Evolutionary conservation across 352 stramenopile genomes (phyloP).

Genomic region (Phytopythium ostracodes): DNA sequence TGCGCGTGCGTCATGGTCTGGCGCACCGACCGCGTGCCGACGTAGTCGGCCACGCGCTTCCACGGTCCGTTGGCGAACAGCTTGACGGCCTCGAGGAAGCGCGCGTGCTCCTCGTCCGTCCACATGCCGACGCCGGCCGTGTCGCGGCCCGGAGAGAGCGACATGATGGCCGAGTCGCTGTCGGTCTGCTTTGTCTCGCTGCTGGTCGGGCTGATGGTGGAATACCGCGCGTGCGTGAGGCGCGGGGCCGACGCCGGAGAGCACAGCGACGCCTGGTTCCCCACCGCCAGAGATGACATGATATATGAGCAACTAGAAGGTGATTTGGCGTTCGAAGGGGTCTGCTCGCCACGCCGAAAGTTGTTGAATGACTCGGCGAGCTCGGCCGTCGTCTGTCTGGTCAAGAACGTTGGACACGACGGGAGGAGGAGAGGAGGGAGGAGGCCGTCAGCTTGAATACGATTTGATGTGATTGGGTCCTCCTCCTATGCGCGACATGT

Average conservation of each 20-base stretch:
- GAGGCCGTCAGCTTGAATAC: constrained; percentile 1
- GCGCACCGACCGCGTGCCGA: constrained; percentile 70
- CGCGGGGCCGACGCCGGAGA: background rate
- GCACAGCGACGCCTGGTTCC: background rate
- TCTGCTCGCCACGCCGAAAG: constrained; percentile 1
- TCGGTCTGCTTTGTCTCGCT: constrained; percentile 7
- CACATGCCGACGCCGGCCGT: constrained; percentile 41
- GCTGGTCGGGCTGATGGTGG: constrained; percentile 16
- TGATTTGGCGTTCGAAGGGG: constrained; percentile 5
- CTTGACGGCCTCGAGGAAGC: constrained; percentile 73
- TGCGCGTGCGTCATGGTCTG: constrained; percentile 82
- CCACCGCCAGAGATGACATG: constrained; percentile 1
- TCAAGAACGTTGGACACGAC: constrained; percentile 6
- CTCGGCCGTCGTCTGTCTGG: background rate
- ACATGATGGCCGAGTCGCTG: background rate
- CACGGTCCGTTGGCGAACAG: constrained; percentile 67
- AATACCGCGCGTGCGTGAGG: constrained; percentile 15
- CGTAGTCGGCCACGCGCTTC: constrained; percentile 67
- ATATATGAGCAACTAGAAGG: constrained; percentile 2
- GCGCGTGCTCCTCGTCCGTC: constrained; percentile 66
- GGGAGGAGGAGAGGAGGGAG: background rate
- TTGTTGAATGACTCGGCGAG: constrained; percentile 2
- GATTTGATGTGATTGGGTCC: background rate
- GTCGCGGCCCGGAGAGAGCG: constrained; percentile 3
- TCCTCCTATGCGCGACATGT: background rate